These are phyloP conservation scores for Letharia columbiana DNA, from an alignment of 495 filamentous ascomycete species.

Conservation along the genomic window DNA sequence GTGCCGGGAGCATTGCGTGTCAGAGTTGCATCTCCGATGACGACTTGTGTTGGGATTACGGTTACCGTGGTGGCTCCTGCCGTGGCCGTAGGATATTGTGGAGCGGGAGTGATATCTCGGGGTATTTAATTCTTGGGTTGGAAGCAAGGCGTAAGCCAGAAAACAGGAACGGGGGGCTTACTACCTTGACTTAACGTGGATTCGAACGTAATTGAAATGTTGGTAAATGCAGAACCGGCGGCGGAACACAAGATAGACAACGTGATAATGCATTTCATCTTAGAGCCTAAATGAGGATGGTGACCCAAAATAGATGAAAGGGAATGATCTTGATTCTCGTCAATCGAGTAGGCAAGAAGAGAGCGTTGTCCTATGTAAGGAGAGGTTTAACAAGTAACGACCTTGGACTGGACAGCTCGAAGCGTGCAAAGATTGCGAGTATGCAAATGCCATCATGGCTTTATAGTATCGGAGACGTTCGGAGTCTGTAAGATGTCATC, in stretches of 20 bases:
- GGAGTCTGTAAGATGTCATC: no score
- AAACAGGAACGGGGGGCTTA: no score
- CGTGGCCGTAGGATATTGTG: neutral
- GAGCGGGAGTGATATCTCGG: neutral
- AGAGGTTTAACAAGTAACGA: no score
- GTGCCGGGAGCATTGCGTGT: neutral
- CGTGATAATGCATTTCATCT: neutral
- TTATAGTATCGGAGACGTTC: no score
- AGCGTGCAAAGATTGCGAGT: no score
- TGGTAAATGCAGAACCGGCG: neutral
- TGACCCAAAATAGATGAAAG: neutral
- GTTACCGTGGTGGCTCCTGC: neutral
- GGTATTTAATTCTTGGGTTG: neutral
- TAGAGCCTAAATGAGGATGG: neutral
- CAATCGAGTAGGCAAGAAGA: neutral
- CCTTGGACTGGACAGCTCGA: no score
- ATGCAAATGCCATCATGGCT: no score
- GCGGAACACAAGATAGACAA: neutral
- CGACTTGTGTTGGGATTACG: neutral
- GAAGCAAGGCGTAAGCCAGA: neutral
- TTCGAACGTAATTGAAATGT: neutral
- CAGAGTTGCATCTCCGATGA: neutral
- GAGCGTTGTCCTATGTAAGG: no score
- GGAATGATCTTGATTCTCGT: no score
- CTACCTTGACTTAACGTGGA: no score